Base-by-base conservation (phyloP, 768 basidiomycete genomes). In the Arthromyces matolae region DNA sequence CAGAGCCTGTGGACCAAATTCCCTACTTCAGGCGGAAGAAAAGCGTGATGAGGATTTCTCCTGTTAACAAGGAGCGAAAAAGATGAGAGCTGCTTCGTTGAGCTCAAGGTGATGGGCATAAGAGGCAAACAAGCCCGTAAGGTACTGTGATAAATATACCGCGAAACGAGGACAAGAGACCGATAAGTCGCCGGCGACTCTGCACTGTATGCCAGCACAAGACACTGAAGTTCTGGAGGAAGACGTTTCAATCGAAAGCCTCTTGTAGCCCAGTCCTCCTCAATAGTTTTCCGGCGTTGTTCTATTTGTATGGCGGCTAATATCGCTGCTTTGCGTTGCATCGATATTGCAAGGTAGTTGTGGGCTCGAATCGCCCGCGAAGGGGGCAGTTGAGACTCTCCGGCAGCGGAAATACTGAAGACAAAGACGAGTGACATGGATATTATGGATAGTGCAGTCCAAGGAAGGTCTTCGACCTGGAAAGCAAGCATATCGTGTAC, bases 91-190 rank as follows among this genome's bases (percentile, higher is more conserved):
- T 68, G 66, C 45, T 61, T 60, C 19, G 60, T 57, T 14, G 59
- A 62, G 48, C 62, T 63, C 9, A 72, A 53, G 28, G 60, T 57
- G 39, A 72, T 54, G 23, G 66, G 63, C 56, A 68, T 64, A 41
- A 48, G 56, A 20, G 71, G 66, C 2, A 72, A 45, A 45, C 68
- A 69, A 2, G 65, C 65, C n/a, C 57, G 52, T 24, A 65, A 59
- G 8, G 69, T 60, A 42, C 64, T 52, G n/a, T 51, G 38, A 23
- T 65, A 66, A 42, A 65, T 59, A 38, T 53, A 34, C 12, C 57
- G 57, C 19, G 69, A 71, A n/a, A 67, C 69, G 27, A 52, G 61
- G 22, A 64, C 53, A 32, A 72, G 68, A n/a, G 64, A 53, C 16
- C 54, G 52, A 24, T 68, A 70, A 10, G 66, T 66, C 8, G 48